A percentile compares a stretch with the other conserved stretches of the same genome.
These are phyloP conservation scores for Megacollybia marginata DNA, from an alignment of 768 basidiomycete genomes.

Conservation along the genomic window DNA sequence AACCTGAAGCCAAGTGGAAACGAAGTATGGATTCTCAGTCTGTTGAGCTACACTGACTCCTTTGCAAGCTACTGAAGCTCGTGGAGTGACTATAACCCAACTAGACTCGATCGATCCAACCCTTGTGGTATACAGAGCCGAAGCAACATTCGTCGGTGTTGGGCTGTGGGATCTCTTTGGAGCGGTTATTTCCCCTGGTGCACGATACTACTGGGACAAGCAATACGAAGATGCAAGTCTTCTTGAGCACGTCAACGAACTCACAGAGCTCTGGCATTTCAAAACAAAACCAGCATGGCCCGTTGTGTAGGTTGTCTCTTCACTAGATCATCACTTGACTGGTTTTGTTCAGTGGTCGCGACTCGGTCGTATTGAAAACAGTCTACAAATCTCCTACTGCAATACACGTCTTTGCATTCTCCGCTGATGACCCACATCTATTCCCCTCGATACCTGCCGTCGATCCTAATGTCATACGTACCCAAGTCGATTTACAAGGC, in stretches of 20 bases:
- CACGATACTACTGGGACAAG: constrained; percentile 82
- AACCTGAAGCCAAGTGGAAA: constrained; percentile 97
- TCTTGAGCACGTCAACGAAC: constrained; percentile 83
- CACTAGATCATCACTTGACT: constrained; percentile 1
- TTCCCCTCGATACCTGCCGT: constrained; percentile 66
- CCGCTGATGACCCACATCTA: constrained; percentile 80
- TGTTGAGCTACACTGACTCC: constrained; percentile 1
- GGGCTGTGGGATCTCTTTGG: constrained; percentile 93
- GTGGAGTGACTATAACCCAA: constrained; percentile 91
- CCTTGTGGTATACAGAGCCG: constrained; percentile 90
- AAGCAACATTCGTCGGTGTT: constrained; percentile 95
- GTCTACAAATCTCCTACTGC: constrained; percentile 96
- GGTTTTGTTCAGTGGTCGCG: constrained; percentile 61
- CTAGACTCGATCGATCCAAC: constrained; percentile 97
- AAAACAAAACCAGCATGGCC: constrained; percentile 93
- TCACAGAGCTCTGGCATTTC: constrained; percentile 90
- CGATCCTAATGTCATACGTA: constrained; percentile 79
- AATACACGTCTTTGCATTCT: constrained; percentile 93
- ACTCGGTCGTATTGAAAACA: constrained; percentile 86
- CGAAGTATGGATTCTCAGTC: constrained; percentile 49
- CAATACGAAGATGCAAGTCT: constrained; percentile 80
- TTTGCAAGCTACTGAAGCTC: constrained; percentile 63
- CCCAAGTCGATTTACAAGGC: constrained; percentile 96
- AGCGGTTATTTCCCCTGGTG: constrained; percentile 80
- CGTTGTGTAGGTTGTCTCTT: constrained; percentile 56